Percentiles rank a stretch among this genome's conserved stretches.
Evolutionary conservation across 176 grass and related monocot species (phyloP).

Genomic region (Puccinellia tenuiflora): DNA sequence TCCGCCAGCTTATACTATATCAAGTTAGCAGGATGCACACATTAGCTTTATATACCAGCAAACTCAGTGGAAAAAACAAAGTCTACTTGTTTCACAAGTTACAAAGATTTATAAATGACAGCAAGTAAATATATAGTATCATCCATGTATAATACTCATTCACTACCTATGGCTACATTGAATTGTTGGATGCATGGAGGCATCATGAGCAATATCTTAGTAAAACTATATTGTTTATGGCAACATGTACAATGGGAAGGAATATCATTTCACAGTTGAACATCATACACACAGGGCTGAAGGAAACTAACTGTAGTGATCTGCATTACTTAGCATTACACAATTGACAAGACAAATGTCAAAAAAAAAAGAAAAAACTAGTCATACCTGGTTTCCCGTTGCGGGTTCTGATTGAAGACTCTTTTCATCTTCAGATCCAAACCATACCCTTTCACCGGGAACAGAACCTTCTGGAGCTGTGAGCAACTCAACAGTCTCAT

Average conservation of each 20-base stretch:
- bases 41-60: neutral
- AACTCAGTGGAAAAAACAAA: neutral
- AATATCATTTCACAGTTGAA: neutral
- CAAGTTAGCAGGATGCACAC: neutral
- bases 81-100: neutral
- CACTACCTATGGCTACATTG: neutral
- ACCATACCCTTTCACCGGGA: conserved; percentile 95
- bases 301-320: conserved; percentile 2
- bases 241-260: neutral
- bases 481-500: conserved; percentile 86
- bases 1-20: neutral
- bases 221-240: neutral
- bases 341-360: neutral
- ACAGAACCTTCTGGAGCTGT: conserved; percentile 70
- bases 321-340: neutral
- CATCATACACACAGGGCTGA: neutral
- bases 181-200: neutral
- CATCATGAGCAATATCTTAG: neutral
- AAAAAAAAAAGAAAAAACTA: neutral
- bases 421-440: conserved; percentile 73
- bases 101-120: neutral
- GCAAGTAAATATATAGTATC: neutral
- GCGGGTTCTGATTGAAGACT: conserved; percentile 56
- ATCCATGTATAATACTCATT: neutral
- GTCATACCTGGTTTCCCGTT: conserved; percentile 77